Evolutionary conservation across 2,329 filamentous ascomycete species (phyloP).

Genomic region (Hymenoscyphus fructigenus): DNA sequence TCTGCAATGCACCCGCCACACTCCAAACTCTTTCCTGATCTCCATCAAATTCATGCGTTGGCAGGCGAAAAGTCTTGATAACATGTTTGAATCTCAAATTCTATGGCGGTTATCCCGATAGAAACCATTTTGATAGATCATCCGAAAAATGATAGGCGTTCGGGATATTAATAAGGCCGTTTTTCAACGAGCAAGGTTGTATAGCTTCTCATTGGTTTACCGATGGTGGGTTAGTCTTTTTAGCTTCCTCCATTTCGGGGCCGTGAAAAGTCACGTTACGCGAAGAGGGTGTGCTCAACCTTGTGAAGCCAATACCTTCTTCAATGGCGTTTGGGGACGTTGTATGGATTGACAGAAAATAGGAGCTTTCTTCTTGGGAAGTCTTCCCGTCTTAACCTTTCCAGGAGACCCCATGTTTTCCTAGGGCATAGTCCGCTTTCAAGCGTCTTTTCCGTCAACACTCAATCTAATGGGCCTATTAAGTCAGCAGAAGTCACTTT

Average conservation of each 20-base stretch:
- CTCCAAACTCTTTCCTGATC: conserved; percentile 9
- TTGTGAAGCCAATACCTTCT: conserved; percentile 8
- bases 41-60: conserved; percentile 19
- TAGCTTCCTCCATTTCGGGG: conserved; percentile 18
- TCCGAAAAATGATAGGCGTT: neutral
- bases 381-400: neutral
- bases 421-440: conserved; percentile 16
- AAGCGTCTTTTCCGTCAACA: conserved; percentile 22
- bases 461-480: conserved; percentile 29
- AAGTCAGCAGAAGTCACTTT: conserved; percentile 18
- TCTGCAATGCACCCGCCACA: conserved; percentile 23
- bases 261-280: conserved; percentile 33
- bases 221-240: conserved; percentile 15
- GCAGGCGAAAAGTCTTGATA: conserved; percentile 18
- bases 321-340: conserved; percentile 7
- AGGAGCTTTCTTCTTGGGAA: conserved; percentile 5
- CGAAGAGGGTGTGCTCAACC: conserved; percentile 30
- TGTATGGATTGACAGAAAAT: conserved; percentile 6
- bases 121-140: conserved; percentile 11
- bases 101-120: conserved; percentile 1
- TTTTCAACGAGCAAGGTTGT: conserved; percentile 26
- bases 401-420: conserved; percentile 5
- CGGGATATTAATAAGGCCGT: conserved; percentile 20
- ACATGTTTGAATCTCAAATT: neutral
- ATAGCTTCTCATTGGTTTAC: conserved; percentile 28